A percentile compares a stretch with the other conserved stretches of the same genome.
phyloP scores from a whole-genome alignment of 768 basidiomycete genomes.

The Cystofilobasidium macerans region DNA sequence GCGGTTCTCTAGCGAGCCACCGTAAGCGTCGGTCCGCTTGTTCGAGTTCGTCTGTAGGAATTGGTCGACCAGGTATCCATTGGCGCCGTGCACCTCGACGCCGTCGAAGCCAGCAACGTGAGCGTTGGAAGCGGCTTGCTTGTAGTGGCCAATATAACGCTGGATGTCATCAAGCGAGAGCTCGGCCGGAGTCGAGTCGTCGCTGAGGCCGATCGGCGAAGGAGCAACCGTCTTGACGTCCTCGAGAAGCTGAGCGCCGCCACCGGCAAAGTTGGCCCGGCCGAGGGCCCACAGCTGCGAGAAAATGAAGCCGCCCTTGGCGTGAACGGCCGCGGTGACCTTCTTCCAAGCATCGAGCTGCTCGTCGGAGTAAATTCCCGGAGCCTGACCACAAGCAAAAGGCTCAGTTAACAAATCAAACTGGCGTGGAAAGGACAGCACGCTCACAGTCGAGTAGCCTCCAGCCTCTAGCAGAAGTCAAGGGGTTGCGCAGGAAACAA shows the following conservation, averaged over 20 bases:
- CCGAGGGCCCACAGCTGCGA: conserved; percentile 17
- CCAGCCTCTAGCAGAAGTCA: no score
- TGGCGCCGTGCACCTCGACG: conserved; percentile 38
- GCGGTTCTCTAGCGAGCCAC: conserved; percentile 55
- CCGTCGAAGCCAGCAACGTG: conserved; percentile 52
- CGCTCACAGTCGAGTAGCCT: neutral
- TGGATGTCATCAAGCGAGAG: conserved; percentile 21
- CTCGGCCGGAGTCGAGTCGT: neutral
- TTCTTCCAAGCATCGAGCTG: conserved; percentile 22
- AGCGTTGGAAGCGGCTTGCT: conserved; percentile 44
- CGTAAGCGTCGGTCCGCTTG: conserved; percentile 54
- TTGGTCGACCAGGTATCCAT: conserved; percentile 26
- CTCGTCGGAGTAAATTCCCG: neutral
- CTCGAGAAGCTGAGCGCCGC: neutral
- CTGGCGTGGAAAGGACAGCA: neutral
- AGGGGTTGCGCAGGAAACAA: no score
- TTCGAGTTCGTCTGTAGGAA: conserved; percentile 52
- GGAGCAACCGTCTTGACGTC: conserved; percentile 15
- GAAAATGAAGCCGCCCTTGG: conserved; percentile 16
- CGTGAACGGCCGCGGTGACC: conserved; percentile 12
- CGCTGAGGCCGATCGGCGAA: neutral
- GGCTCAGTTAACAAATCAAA: no score
- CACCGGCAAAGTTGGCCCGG: conserved; percentile 9
- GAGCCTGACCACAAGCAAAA: neutral
- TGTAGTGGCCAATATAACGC: conserved; percentile 33